These are phyloP conservation scores for Leccinum broughii DNA, from an alignment of 768 basidiomycete genomes.

Conservation along the genomic window DNA sequence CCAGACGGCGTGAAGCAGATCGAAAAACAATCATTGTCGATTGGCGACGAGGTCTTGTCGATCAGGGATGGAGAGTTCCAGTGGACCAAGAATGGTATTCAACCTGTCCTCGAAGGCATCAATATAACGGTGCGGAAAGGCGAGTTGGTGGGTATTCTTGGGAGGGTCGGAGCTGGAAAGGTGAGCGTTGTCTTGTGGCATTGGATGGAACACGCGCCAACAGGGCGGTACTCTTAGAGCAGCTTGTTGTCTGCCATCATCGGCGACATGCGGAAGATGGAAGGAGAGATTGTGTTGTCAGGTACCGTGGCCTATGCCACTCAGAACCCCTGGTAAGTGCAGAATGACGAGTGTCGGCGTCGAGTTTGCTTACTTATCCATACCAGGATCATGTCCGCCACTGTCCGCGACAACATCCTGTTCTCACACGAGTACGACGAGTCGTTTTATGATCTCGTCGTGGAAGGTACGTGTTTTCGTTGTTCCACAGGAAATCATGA, in stretches of 20 bases:
- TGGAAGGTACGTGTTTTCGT: slow-evolving; percentile 56
- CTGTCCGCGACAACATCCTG: slow-evolving; percentile 86
- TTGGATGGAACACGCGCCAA: slow-evolving; percentile 1
- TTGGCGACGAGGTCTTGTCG: slow-evolving; percentile 69
- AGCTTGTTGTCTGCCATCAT: slow-evolving; percentile 78
- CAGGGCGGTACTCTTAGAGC: slow-evolving; percentile 41
- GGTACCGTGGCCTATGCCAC: slow-evolving; percentile 82
- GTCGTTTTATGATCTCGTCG: slow-evolving; percentile 75
- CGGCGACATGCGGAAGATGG: slow-evolving; percentile 79
- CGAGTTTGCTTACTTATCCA: neutral
- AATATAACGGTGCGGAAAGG: slow-evolving; percentile 77
- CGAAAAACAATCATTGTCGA: slow-evolving; percentile 39
- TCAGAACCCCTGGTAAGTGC: slow-evolving; percentile 77
- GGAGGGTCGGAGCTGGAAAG: slow-evolving; percentile 92
- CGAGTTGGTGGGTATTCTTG: slow-evolving; percentile 81
- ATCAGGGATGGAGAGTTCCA: slow-evolving; percentile 79
- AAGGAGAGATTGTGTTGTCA: slow-evolving; percentile 68
- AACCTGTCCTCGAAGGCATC: slow-evolving; percentile 72
- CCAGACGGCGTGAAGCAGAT: too few species aligned
- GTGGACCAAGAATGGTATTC: slow-evolving; percentile 63
- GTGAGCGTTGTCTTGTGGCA: slow-evolving; percentile 33
- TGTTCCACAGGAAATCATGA: neutral
- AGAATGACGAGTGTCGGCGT: neutral
- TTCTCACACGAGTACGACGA: slow-evolving; percentile 91
- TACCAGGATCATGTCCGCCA: slow-evolving; percentile 77